Evolutionary conservation across 2,329 filamentous ascomycete species (phyloP), one percentile per base, ranked within the genome.

Genomic region (Curvularia spicifera): DNA sequence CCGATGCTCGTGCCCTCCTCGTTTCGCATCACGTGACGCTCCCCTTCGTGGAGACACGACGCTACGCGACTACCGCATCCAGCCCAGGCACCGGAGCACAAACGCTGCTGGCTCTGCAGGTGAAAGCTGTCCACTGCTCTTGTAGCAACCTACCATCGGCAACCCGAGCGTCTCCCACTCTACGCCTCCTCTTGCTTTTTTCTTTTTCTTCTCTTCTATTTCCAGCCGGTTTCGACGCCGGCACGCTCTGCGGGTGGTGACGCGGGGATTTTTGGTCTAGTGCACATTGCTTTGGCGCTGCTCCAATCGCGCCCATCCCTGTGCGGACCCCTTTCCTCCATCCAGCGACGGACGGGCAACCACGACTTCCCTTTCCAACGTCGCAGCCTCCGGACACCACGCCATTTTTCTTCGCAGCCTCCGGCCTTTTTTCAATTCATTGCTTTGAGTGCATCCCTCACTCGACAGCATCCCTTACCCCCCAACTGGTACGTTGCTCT

Each of bases 251-350:
- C 59, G 55, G 47, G 46, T 64, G 48, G 59, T 63, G 60, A 59
- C 56, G 67, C 64, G 66, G 67, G 70, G 72, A 65, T 75, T 74
- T 71, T 66, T 63, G 63, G 63, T 63, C 70, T 71, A 74, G 70
- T 66, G 73, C 65, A 65, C 63, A 67, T 64, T 66, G 65, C 66
- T 65, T 69, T 60, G 68, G 72, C 68, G 68, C 68, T 70, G 72
- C 66, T 70, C 62, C 65, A 68, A 76, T 73, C 73, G 56, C 56
- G 52, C 74, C 70, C 59, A 60, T 59, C 53, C 57, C 53, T 75
- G 72, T 63, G 62, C 69, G 66, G 74, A 73, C 71, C 74, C 74
- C 71, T 76, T 76, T 75, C 71, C 71, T 70, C 67, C 66, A 65
- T 58, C 66, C 59, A 70, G 59, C 58, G 58, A 63, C 65, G 56